Conservation (phyloP, 495 filamentous ascomycete species). For the Ascodesmis nigricans region DNA sequence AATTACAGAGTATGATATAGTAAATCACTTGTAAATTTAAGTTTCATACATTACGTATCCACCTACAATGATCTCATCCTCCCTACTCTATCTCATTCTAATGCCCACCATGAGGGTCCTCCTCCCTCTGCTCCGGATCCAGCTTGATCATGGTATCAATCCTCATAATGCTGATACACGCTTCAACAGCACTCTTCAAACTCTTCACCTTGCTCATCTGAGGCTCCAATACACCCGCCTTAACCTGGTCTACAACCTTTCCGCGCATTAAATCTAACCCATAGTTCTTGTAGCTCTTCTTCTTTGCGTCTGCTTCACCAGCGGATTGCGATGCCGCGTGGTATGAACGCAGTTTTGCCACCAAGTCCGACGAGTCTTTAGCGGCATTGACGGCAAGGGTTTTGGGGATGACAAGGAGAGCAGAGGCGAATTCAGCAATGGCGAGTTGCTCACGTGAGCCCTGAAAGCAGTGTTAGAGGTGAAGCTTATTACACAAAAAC, state of each 20-base stretch:
- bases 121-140: constrained; percentile 62
- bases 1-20: too few species aligned
- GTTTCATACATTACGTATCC: too few species aligned
- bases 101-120: constrained; percentile 17
- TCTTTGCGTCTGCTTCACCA: constrained; percentile 58
- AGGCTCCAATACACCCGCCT: constrained; percentile 86
- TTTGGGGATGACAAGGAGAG: constrained; percentile 86
- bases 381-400: constrained; percentile 93
- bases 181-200: constrained; percentile 95
- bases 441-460: constrained; percentile 94
- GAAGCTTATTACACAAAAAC: too few species aligned
- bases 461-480: constrained; percentile 18
- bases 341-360: constrained; percentile 81
- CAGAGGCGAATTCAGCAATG: constrained; percentile 89
- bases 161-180: constrained; percentile 97
- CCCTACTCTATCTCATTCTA: constrained; percentile 5
- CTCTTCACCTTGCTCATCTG: constrained; percentile 97
- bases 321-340: constrained; percentile 87
- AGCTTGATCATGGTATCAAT: constrained; percentile 98
- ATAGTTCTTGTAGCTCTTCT: constrained; percentile 97
- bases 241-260: constrained; percentile 78
- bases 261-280: constrained; percentile 78
- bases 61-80: too few species aligned
- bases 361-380: constrained; percentile 83
- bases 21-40: too few species aligned